Evolutionary conservation across 1,284 basidiomycete genomes (phyloP), one percentile per base, ranked within the genome.

Genomic region (Taiwanofungus camphoratus): DNA sequence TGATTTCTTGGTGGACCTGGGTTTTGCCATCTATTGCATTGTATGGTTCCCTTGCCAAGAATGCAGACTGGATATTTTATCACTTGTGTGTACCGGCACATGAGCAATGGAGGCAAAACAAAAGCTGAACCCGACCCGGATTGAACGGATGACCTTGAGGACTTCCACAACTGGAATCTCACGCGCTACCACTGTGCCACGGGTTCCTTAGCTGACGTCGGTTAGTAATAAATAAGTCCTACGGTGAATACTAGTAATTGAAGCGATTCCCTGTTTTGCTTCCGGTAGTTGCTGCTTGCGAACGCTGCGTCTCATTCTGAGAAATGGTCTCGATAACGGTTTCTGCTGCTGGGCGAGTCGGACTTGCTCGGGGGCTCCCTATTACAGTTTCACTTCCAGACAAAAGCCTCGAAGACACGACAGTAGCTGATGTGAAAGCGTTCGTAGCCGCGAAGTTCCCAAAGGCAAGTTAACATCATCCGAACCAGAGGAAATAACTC

Each of bases 401-500:
- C 0, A 33, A 33, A 16, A 18, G 8, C 31, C 7, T 16, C 11
- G 31, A 33, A 18, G 31, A 16, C 11, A 16, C 62, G 37, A 85
- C 79, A 2, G 62, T 86, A 36, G 69, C 60, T 12, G 78, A 84
- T 48, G 67, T 86, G 30, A 87, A 87, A 63, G 61, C 59, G 5
- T 72, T 74, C 12, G 67, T 87, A 42, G 67, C 73, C 1, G 62
- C 68, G 8, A 76, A 75, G 50, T 77, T 70, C 15, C 31, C 31
- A 13, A 33, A 16, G 31, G 31, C 18, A 16, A 9, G 31, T 33
- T 18, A n/a, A n/a, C n/a, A n/a, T n/a, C n/a, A n/a, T n/a, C n/a
- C n/a, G n/a, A n/a, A n/a, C n/a, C n/a, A n/a, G n/a, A n/a, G n/a
- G n/a, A n/a, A n/a, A n/a, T n/a, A n/a, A n/a, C n/a, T n/a, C n/a